Percentiles rank a stretch among this genome's conserved stretches.
Evolutionary conservation across 768 basidiomycete species (phyloP).

Genomic region (Pleurotus giganteus): DNA sequence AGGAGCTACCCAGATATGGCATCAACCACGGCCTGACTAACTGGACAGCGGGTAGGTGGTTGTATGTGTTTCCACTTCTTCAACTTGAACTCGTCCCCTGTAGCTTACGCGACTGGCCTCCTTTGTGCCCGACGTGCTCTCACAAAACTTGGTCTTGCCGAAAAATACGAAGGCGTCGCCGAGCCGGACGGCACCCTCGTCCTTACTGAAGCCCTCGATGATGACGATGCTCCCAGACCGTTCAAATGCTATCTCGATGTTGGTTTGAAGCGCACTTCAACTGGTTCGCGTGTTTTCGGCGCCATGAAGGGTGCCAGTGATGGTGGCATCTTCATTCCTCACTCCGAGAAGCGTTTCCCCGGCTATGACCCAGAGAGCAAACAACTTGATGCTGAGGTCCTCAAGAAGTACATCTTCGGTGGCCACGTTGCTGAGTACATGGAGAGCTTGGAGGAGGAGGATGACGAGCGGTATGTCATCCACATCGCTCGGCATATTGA

Average conservation of each 20-base stretch:
- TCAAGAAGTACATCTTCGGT: slow-evolving; percentile 97
- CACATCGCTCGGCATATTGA: not conserved
- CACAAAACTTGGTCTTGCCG: slow-evolving; percentile 92
- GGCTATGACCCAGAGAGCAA: slow-evolving; percentile 94
- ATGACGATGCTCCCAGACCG: slow-evolving; percentile 93
- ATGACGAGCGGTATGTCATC: slow-evolving; percentile 80
- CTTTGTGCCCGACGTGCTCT: slow-evolving; percentile 93
- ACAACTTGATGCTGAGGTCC: slow-evolving; percentile 87
- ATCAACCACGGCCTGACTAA: slow-evolving; percentile 98
- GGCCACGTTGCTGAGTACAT: slow-evolving; percentile 99
- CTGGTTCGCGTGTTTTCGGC: slow-evolving; percentile 96
- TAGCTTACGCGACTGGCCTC: slow-evolving; percentile 96
- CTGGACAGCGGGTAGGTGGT: slow-evolving; percentile 84
- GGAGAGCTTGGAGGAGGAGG: slow-evolving; percentile 99
- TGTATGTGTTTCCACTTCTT: not conserved
- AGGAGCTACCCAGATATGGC: slow-evolving; percentile 92
- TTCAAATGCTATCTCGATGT: slow-evolving; percentile 99
- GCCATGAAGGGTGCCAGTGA: slow-evolving; percentile 98
- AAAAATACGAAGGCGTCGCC: slow-evolving; percentile 93
- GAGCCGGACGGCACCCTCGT: slow-evolving; percentile 88
- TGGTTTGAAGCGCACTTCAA: slow-evolving; percentile 96
- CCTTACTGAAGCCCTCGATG: slow-evolving; percentile 83
- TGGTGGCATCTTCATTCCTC: slow-evolving; percentile 97
- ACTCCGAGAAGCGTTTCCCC: slow-evolving; percentile 97
- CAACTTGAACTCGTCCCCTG: not conserved